Percentiles rank a stretch among this genome's conserved stretches.
These are phyloP conservation scores for Phoma herbarum DNA, from an alignment of 2,329 filamentous ascomycete species.

Conservation along the genomic window DNA sequence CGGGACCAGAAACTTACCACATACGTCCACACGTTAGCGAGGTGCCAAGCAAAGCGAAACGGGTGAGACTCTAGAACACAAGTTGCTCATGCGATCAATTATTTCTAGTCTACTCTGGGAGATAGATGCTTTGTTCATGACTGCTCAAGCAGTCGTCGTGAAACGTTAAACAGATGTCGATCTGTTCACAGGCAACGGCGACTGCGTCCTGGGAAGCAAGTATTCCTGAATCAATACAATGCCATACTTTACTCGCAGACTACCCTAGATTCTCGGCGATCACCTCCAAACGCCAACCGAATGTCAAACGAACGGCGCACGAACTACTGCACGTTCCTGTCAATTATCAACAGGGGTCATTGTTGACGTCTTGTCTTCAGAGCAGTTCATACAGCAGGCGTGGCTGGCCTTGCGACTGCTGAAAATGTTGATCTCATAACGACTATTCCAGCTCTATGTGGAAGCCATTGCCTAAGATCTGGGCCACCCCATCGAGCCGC, in stretches of 20 bases:
- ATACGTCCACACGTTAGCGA: not conserved
- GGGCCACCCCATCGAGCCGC: not conserved
- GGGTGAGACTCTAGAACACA: not conserved
- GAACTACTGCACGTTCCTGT: slow-evolving; percentile 10
- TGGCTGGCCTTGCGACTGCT: not conserved
- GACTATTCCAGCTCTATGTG: not conserved
- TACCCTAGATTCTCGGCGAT: not conserved
- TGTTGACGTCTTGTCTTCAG: not conserved
- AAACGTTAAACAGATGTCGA: not conserved
- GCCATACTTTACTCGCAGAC: not conserved
- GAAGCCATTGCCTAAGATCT: no score
- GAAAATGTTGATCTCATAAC: no score
- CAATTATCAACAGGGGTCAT: not conserved
- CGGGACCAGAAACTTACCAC: not conserved
- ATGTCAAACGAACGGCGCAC: slow-evolving; percentile 9
- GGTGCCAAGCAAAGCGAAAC: not conserved
- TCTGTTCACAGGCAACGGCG: not conserved
- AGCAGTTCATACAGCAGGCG: not conserved
- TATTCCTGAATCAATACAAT: not conserved
- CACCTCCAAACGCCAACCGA: not conserved
- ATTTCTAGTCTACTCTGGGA: not conserved
- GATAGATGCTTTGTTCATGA: not conserved
- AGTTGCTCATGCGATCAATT: not conserved
- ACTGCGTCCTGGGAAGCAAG: not conserved
- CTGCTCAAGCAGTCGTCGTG: not conserved